Evolutionary conservation across 208 protist species (phyloP).

Genomic region (Crithidia brevicula): DNA sequence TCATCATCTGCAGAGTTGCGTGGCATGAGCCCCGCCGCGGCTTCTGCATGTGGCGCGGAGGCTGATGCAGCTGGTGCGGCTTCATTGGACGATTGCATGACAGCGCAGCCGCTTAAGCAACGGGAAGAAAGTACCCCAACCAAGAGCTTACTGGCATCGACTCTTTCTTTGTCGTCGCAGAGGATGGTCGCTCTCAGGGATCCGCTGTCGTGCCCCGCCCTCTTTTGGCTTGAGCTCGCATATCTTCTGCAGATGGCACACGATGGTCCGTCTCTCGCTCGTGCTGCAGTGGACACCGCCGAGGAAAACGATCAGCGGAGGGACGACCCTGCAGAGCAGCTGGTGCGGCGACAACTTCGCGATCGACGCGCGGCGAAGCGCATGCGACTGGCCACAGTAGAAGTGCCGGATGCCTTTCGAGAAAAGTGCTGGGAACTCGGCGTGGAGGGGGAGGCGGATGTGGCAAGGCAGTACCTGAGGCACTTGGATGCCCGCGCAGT

Average conservation of each 20-base stretch:
- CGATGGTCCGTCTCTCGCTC: conserved; percentile 26
- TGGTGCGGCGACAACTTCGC: conserved; percentile 26
- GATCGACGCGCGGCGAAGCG: conserved; percentile 20
- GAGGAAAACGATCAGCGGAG: conserved; percentile 17
- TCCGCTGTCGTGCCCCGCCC: conserved; percentile 1
- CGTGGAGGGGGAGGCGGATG: conserved; percentile 45
- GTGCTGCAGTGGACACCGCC: conserved; percentile 26
- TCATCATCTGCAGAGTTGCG: too few species aligned
- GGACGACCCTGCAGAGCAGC: conserved; percentile 23
- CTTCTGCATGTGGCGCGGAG: too few species aligned
- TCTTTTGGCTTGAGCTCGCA: conserved; percentile 34
- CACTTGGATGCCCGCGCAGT: conserved; percentile 7
- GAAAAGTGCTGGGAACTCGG: conserved; percentile 40
- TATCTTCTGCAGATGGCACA: conserved; percentile 13
- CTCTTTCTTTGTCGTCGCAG: too few species aligned
- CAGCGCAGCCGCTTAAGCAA: too few species aligned
- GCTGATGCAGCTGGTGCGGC: too few species aligned
- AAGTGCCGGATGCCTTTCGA: conserved; percentile 34
- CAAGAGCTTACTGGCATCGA: too few species aligned
- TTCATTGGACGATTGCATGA: too few species aligned
- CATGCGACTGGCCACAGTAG: conserved; percentile 24
- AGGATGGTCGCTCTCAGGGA: too few species aligned
- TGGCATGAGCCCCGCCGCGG: too few species aligned
- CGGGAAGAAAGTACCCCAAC: too few species aligned
- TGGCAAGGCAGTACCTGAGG: conserved; percentile 28